These are phyloP conservation scores for Phytophthora hibernalis DNA, from an alignment of 352 stramenopile genomes.

Conservation along the genomic window DNA sequence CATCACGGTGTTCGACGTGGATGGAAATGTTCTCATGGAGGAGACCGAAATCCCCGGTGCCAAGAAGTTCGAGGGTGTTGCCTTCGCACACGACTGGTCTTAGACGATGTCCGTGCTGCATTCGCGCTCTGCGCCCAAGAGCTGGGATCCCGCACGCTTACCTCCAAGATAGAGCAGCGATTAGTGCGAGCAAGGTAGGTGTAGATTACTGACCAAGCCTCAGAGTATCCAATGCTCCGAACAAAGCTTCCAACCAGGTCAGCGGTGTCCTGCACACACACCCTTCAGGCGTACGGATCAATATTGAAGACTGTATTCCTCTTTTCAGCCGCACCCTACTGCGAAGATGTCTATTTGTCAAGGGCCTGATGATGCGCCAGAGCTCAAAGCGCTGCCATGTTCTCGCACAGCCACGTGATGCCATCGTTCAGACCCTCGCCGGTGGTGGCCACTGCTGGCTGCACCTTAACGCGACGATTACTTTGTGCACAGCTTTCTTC, in stretches of 20 bases:
- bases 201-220: constrained; percentile 24
- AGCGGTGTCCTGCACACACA: too few species aligned
- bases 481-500: constrained; percentile 54
- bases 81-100: constrained; percentile 89
- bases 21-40: constrained; percentile 89
- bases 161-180: constrained; percentile 30
- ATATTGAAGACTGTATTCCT: constrained; percentile 41
- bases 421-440: constrained; percentile 77
- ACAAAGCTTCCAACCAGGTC: constrained; percentile 13
- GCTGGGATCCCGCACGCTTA: constrained; percentile 21
- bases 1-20: constrained; percentile 94
- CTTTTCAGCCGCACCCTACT: constrained; percentile 16
- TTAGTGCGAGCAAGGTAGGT: constrained; percentile 32
- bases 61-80: constrained; percentile 95
- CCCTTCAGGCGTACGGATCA: constrained; percentile 25
- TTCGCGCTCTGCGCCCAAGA: constrained; percentile 12
- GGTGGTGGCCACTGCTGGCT: constrained; percentile 80
- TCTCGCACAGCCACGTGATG: constrained; percentile 81
- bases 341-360: constrained; percentile 26
- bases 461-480: constrained; percentile 63
- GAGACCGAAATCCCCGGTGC: constrained; percentile 91
- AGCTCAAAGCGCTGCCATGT: constrained; percentile 72
- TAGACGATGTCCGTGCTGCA: constrained; percentile 32
- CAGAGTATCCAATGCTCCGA: constrained; percentile 7
- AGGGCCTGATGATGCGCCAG: constrained; percentile 7